Evolutionary conservation across 176 grass and related monocot genomes (phyloP), one percentile per base, ranked within the genome.

Genomic region (Juncus effusus): DNA sequence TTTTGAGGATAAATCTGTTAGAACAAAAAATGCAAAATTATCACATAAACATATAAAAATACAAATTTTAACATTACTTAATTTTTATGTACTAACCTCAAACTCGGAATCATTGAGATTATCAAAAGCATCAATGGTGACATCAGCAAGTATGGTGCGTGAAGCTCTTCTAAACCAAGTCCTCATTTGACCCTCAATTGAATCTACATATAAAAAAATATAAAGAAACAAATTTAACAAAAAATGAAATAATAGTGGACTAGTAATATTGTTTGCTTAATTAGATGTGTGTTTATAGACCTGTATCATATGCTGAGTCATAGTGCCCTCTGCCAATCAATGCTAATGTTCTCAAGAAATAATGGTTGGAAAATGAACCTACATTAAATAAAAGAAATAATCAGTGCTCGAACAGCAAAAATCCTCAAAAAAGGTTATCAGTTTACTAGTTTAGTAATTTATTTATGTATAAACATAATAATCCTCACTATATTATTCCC

Each of bases 331-430:
- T 90, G 58, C 88, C 89, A 75, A 93, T 80, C 16, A 88, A 99
- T 73, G 95, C 85, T 52, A 99, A 79, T 85, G 89, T 90, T 40
- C 61, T 76, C 66, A 99, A 82, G 62, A 99, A 99, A 82, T 99
- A 99, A 74, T 94, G 83, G 69, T 99, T 99, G 80, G 89, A 99
- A 80, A 84, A 85, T 44, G 61, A 80, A 68, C 95, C 95, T 99
- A 62, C 77, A 81, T 19, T 60, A 74, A 37, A 54, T 8, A 89
- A 41, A 67, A 36, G 10, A 16, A 80, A 74, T 56, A 11, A 45
- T 16, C 58, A 78, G 5, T 42, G 45, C 59, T 76, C 62, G 36
- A 69, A 74, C 61, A 56, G 61, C 36, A 69, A 38, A 45, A 69
- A 36, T 52, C 11, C 40, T 19, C 16, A 47, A 37, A 51, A 42